Percentiles rank a stretch among this genome's conserved stretches.
Conservation (phyloP, 768 basidiomycete genomes). For the Boletus bicolor region DNA sequence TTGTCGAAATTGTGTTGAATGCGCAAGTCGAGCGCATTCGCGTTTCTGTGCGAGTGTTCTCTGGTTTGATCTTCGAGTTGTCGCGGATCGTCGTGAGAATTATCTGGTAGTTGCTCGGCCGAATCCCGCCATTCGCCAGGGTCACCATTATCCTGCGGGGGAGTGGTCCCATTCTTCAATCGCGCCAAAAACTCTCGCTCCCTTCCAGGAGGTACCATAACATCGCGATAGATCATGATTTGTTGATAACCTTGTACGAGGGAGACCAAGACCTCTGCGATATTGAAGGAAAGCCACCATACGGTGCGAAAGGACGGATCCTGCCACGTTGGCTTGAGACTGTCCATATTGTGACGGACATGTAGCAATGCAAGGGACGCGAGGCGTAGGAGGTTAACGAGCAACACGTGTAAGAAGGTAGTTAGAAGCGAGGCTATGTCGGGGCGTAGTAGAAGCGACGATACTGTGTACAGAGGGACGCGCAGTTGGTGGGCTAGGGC, state of each 20-base stretch:
- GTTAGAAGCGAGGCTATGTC: slow-evolving; percentile 35
- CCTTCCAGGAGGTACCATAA: slow-evolving; percentile 50
- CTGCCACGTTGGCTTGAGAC: slow-evolving; percentile 48
- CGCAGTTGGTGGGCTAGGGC: slow-evolving; percentile 29
- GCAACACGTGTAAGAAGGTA: slow-evolving; percentile 45
- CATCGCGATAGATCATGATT: slow-evolving; percentile 64
- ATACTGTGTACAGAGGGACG: slow-evolving; percentile 34
- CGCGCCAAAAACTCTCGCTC: slow-evolving; percentile 38
- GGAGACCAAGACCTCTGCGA: slow-evolving; percentile 62
- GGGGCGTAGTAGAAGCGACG: slow-evolving; percentile 30
- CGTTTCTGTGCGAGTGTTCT: not conserved
- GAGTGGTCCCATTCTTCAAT: slow-evolving; percentile 16
- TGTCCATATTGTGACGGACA: slow-evolving; percentile 42
- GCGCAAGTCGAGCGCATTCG: slow-evolving; percentile 32
- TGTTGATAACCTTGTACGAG: slow-evolving; percentile 71
- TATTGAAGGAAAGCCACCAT: slow-evolving; percentile 75
- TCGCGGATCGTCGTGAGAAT: slow-evolving; percentile 17
- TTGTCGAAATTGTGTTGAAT: slow-evolving; percentile 67
- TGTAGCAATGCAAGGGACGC: slow-evolving; percentile 51
- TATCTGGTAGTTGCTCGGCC: slow-evolving; percentile 3
- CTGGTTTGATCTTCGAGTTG: slow-evolving; percentile 20
- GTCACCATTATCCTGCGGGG: slow-evolving; percentile 8
- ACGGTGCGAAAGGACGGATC: slow-evolving; percentile 59
- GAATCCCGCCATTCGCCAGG: slow-evolving; percentile 10
- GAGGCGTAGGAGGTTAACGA: slow-evolving; percentile 54